A percentile compares a stretch with the other conserved stretches of the same genome.
Conservation (phyloP, 345 rosid species). For the Pelargonium nanum region DNA sequence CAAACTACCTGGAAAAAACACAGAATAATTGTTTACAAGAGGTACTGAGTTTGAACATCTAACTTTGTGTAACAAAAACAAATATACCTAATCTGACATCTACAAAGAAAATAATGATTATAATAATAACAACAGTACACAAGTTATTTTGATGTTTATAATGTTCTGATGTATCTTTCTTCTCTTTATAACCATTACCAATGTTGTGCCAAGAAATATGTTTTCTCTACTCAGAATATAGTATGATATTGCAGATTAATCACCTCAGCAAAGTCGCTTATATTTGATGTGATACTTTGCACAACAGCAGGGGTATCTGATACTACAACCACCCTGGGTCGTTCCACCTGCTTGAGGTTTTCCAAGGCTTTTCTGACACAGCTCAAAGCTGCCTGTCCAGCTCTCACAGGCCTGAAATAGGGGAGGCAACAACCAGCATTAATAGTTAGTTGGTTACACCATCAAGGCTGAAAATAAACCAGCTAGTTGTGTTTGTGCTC, state of each 20-base stretch:
- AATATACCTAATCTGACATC: too few relatives aligned
- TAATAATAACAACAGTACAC: too few relatives aligned
- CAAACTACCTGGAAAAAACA: conserved; percentile 51
- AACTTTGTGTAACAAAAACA: not conserved
- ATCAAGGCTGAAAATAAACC: too few relatives aligned
- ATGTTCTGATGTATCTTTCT: not conserved
- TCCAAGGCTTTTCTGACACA: conserved; percentile 49
- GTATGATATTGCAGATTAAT: conserved; percentile 5
- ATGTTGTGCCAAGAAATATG: not conserved
- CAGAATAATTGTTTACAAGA: conserved; percentile 1
- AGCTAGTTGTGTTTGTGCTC: too few relatives aligned
- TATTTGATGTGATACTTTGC: conserved; percentile 30
- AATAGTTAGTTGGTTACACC: too few relatives aligned
- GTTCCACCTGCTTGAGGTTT: conserved; percentile 26
- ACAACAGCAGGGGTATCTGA: conserved; percentile 81
- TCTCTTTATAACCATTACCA: too few relatives aligned
- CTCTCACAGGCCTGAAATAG: conserved; percentile 68
- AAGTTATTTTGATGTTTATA: not conserved
- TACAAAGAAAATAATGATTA: too few relatives aligned
- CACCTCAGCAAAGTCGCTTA: conserved; percentile 82
- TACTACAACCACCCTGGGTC: conserved; percentile 65
- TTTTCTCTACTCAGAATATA: conserved; percentile 3
- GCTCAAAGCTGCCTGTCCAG: conserved; percentile 54
- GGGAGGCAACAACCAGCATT: not conserved
- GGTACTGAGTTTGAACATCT: not conserved